phyloP scores from a whole-genome alignment of 2,329 filamentous ascomycete genomes.

The Calonectria naviculata region DNA sequence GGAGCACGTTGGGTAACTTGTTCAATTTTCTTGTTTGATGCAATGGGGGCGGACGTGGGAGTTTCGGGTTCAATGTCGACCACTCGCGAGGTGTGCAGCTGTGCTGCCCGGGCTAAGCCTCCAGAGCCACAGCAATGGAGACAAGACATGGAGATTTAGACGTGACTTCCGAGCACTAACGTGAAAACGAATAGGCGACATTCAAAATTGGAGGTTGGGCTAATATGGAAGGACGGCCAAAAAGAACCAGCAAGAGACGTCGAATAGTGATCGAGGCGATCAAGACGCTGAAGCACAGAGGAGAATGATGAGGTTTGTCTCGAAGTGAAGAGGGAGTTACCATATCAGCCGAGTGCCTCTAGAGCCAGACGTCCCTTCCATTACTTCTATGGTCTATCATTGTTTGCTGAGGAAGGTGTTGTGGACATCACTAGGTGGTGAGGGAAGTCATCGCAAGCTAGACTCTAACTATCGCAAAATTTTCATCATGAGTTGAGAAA shows the following conservation, averaged over 20 bases:
- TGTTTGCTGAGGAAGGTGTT: not conserved
- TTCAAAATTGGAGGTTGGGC: constrained; percentile 28
- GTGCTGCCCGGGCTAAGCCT: constrained; percentile 6
- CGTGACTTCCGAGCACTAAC: not conserved
- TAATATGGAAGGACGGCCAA: not conserved
- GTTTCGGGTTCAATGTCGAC: constrained; percentile 10
- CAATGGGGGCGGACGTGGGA: not conserved
- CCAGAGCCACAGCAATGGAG: constrained; percentile 39
- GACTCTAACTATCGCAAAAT: not conserved
- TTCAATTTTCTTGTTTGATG: not conserved
- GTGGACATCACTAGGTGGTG: not conserved
- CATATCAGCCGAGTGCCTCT: not conserved
- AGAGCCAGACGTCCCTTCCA: not conserved
- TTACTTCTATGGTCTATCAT: not conserved
- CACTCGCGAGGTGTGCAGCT: not conserved
- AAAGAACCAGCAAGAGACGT: constrained; percentile 13
- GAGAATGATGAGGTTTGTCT: not conserved
- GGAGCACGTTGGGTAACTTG: constrained; percentile 11
- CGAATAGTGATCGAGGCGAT: constrained; percentile 7
- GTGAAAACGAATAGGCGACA: not conserved
- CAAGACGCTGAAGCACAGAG: not conserved
- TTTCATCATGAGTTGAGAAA: not conserved
- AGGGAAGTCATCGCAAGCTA: not conserved
- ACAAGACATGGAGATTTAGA: constrained; percentile 24
- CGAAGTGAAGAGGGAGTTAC: not conserved